phyloP scores from a whole-genome alignment of 345 rosid species.

The Pseudoturritis turrita region DNA sequence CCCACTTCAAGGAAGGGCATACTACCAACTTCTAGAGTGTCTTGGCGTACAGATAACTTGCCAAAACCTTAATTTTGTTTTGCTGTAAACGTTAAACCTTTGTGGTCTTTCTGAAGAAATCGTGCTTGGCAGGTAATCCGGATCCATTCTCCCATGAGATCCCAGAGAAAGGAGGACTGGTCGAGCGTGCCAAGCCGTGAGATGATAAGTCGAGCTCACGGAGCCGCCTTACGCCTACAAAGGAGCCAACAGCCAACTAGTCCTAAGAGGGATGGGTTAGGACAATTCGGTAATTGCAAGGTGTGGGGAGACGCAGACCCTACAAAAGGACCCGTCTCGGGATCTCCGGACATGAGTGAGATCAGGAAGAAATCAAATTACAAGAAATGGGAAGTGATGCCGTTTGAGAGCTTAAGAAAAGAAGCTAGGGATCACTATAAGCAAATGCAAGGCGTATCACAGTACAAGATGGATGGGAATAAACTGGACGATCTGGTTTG shows the following conservation, averaged over 20 bases:
- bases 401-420: slow-evolving; percentile 73
- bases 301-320: slow-evolving; percentile 77
- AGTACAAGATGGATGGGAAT: slow-evolving; percentile 97
- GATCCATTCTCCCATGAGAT: slow-evolving; percentile 94
- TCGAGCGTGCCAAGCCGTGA: slow-evolving; percentile 79
- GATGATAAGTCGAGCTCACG: slow-evolving; percentile 64
- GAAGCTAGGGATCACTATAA: slow-evolving; percentile 74
- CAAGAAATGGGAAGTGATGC: slow-evolving; percentile 87
- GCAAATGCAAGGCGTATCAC: slow-evolving; percentile 73
- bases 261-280: slow-evolving; percentile 32
- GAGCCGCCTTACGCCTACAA: slow-evolving; percentile 72
- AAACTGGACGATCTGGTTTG: slow-evolving; percentile 94
- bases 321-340: slow-evolving; percentile 59
- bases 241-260: slow-evolving; percentile 40
- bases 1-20: slow-evolving; percentile 98
- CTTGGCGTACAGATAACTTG: slow-evolving; percentile 64
- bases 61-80: not conserved
- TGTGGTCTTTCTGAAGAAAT: slow-evolving; percentile 7
- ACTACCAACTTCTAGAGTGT: slow-evolving; percentile 94
- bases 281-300: slow-evolving; percentile 88
- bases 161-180: slow-evolving; percentile 73
- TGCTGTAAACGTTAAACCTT: not conserved
- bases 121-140: slow-evolving; percentile 62
- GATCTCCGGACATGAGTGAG: slow-evolving; percentile 80
- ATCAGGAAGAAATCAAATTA: slow-evolving; percentile 68